Percentiles rank a stretch among this genome's conserved stretches.
Evolutionary conservation across 192 early-diverging fungal species (phyloP).

Genomic region (Linnemannia exigua): DNA sequence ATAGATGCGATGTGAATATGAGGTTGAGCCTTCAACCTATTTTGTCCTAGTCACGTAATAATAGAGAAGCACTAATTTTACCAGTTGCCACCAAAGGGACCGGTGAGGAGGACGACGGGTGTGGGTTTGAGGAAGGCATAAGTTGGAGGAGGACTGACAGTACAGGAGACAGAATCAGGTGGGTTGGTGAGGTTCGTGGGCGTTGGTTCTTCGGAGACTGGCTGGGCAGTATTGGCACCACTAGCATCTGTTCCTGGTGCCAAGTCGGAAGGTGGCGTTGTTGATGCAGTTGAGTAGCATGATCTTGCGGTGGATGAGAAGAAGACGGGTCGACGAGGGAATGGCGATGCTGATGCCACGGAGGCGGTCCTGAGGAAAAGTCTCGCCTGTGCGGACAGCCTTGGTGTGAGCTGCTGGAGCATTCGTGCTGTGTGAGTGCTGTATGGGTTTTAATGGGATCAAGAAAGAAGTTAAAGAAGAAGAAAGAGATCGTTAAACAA

Average conservation of each 20-base stretch:
- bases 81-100: conserved; percentile 56
- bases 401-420: conserved; percentile 15
- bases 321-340: conserved; percentile 32
- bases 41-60: background rate
- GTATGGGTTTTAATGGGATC: background rate
- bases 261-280: conserved; percentile 5
- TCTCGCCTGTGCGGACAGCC: background rate
- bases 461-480: background rate
- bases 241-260: background rate
- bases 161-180: conserved; percentile 34
- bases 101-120: conserved; percentile 49
- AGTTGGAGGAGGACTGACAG: conserved; percentile 35
- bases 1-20: background rate
- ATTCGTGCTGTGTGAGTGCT: background rate
- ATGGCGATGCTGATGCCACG: conserved; percentile 10
- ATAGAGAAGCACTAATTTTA: background rate
- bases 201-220: background rate
- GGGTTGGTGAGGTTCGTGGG: conserved; percentile 30
- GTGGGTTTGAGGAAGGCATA: conserved; percentile 56
- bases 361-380: conserved; percentile 6
- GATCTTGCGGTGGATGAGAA: conserved; percentile 34
- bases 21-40: background rate
- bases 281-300: background rate
- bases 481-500: background rate
- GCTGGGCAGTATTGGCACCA: background rate